phyloP scores from a whole-genome alignment of 331 rosid species.

The Quercus phellos region DNA sequence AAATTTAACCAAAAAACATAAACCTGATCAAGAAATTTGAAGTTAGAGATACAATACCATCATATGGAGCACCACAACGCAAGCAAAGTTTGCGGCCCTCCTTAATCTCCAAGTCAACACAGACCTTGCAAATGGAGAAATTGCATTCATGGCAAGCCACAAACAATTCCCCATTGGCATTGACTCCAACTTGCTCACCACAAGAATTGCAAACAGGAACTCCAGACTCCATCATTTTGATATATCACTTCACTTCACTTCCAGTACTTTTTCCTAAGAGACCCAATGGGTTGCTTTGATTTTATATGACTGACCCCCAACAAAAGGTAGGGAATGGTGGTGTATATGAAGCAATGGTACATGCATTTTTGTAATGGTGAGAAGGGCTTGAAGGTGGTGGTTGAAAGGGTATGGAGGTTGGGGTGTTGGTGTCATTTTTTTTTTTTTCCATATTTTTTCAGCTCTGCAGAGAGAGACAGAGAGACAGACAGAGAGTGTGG shows the following conservation, averaged over 20 bases:
- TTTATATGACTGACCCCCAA: background rate
- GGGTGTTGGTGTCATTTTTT: conserved; percentile 36
- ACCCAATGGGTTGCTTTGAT: background rate
- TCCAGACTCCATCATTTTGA: conserved; percentile 78
- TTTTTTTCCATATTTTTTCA: no score
- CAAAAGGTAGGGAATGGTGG: conserved; percentile 6
- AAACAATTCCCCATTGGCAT: conserved; percentile 64
- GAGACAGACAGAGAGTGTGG: conserved; percentile 27
- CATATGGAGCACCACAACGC: conserved; percentile 72
- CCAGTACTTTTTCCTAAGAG: conserved; percentile 4
- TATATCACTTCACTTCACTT: background rate
- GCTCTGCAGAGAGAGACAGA: conserved; percentile 14
- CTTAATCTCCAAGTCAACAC: conserved; percentile 59
- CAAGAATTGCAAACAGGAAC: conserved; percentile 73
- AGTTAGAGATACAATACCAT: conserved; percentile 16
- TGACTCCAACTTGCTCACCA: conserved; percentile 54
- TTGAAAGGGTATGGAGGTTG: conserved; percentile 40
- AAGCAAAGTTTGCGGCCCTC: conserved; percentile 77
- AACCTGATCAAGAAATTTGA: background rate
- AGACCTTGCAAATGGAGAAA: conserved; percentile 75
- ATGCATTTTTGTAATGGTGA: conserved; percentile 20
- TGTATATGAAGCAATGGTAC: conserved; percentile 7
- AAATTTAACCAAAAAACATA: background rate
- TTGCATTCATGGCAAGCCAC: conserved; percentile 85
- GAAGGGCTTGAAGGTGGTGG: conserved; percentile 31